Base-by-base conservation (phyloP, 768 basidiomycete genomes). In the Mycena alexandri region DNA sequence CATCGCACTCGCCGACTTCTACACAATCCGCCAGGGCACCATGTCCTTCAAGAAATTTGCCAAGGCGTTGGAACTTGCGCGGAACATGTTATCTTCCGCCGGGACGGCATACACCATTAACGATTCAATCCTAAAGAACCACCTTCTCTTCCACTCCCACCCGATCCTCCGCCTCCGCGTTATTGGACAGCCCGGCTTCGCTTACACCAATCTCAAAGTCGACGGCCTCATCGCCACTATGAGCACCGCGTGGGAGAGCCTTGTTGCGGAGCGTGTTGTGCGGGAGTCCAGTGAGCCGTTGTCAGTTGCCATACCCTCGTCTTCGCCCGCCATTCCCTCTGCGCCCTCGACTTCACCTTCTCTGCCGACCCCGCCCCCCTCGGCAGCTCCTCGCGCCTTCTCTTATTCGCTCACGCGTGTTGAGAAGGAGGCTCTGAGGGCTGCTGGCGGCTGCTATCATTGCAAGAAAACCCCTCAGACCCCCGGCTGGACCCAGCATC, bases 1-100 rank as follows among this genome's bases (percentile, higher is more conserved):
- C n/a, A n/a, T n/a, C n/a, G n/a, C n/a, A n/a, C 58, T 60, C 14
- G 46, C 58, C 22, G n/a, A 29, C 3, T 60, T 60, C 47, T 50
- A 60, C 16, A 5, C 33, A 3, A 22, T 60, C 5, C 34, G 22
- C 12, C 58, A 60, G 21, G 58, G 58, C 46, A 5, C 58, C 12
- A n/a, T 19, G 2, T 22, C 47, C 7, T 60, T 60, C 21, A 14
- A 29, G 12, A 17, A 50, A 8, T 60, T 48, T 25, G 34, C 46
- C 0, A 46, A 60, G n/a, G 5, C 33, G 1, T 47, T 60, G 3
- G 33, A 48, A 47, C 14, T 7, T 11, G 47, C 58, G 0, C 47
- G 47, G 16, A 60, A 50, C 24, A 19, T 36, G 5, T 47, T 60
- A 14, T n/a, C 46, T 5, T 3, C 16, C 19, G 46, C 33, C 7